Base-by-base conservation (phyloP, 257 asterid species). In the Cinchona pubescens region DNA sequence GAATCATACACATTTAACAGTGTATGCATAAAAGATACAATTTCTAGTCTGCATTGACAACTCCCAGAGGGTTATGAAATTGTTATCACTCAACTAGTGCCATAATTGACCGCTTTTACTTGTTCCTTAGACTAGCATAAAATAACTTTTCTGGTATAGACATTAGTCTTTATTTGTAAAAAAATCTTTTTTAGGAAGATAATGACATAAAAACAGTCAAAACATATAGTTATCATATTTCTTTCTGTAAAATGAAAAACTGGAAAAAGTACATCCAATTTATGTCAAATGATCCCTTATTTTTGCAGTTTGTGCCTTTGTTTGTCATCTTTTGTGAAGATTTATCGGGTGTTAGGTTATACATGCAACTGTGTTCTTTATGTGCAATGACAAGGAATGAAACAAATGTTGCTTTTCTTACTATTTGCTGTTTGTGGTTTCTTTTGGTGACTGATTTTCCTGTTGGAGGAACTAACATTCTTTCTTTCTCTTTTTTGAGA, bases 401-500 rank as follows among this genome's bases (percentile, higher is more conserved):
- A 14, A n/a, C 38, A 29, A 38, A 38, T 38, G 7, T 19, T 38
- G 27, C 4, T 71, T 35, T 10, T 37, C 53, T 34, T 71, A 19
- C 46, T 71, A 21, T 9, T 71, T 71, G 37, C 25, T 71, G 38
- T 53, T 55, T 16, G 14, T 30, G n/a, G 14, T 45, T 8, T 76
- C 32, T 68, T 66, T 53, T 2, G 1, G 72, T 32, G 63, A 65
- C 59, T 78, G 71, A 45, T 75, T 63, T 48, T 68, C 48, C 59
- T 80, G 83, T 71, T 73, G 83, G 94, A 89, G 83, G 88, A 95
- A 81, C 97, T 95, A 90, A 95, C 99, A 91, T 76, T 90, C 87
- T 92, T 90, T 84, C 98, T 78, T 92, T 92, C 92, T 92, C 98
- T 83, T 91, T 85, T 91, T 95, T 91, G 99, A 95, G 99, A 95